Conservation (phyloP, 2,329 filamentous ascomycete species). For the Epichloe brachyelytri region DNA sequence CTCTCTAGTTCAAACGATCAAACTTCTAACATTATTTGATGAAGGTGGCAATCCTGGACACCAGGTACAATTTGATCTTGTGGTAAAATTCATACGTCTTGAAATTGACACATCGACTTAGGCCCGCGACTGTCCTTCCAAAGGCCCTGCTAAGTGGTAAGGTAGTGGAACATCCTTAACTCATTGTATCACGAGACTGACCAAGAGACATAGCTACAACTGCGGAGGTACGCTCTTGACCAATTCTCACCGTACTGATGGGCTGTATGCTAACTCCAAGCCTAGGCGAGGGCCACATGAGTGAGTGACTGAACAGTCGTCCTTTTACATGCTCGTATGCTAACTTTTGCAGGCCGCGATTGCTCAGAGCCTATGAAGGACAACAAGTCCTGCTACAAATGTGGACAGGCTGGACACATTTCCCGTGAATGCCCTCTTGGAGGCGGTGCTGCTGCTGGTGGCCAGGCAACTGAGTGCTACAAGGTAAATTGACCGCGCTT, state of each 20-base stretch:
- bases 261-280: conserved; percentile 13
- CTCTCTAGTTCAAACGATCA: not conserved
- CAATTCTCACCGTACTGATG: not conserved
- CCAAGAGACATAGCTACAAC: conserved; percentile 53
- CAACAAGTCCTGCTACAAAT: conserved; percentile 65
- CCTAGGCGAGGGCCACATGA: conserved; percentile 59
- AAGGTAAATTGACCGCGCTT: conserved; percentile 37
- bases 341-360: conserved; percentile 55
- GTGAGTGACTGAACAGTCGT: conserved; percentile 34
- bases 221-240: conserved; percentile 52
- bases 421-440: conserved; percentile 68
- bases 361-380: conserved; percentile 85
- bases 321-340: not conserved
- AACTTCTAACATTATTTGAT: not conserved
- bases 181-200: conserved; percentile 9
- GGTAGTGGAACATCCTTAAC: conserved; percentile 15
- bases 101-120: conserved; percentile 21
- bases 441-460: conserved; percentile 34
- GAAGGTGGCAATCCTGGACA: conserved; percentile 60
- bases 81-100: not conserved
- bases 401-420: conserved; percentile 77
- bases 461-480: conserved; percentile 67
- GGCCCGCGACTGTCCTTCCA: conserved; percentile 79
- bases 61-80: conserved; percentile 46
- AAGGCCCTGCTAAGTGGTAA: conserved; percentile 71